Conservation (phyloP, 306 rosid genomes). For the Lathyrus sativus region DNA sequence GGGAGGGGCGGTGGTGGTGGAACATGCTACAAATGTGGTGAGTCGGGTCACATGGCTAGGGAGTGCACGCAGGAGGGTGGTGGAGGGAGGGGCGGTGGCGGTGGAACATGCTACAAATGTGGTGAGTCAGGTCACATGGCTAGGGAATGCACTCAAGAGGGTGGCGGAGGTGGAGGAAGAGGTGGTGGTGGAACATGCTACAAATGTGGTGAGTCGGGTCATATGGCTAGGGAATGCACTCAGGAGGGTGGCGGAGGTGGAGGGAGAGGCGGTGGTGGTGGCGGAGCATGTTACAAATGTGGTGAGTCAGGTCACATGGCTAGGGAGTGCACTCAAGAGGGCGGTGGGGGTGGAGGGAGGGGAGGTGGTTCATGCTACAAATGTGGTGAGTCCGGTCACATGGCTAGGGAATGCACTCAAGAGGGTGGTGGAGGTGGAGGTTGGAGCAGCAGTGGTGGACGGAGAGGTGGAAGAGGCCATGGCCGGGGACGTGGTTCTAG, state of each 20-base stretch:
- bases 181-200: neutral
- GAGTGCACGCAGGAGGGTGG: conserved; percentile 8
- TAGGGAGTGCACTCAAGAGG: conserved; percentile 9
- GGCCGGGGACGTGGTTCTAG: conserved; percentile 23
- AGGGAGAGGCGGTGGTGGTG: neutral
- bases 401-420: conserved; percentile 17
- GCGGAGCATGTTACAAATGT: conserved; percentile 9
- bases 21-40: conserved; percentile 3
- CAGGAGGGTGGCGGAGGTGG: conserved; percentile 11
- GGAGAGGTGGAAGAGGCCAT: neutral
- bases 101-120: conserved; percentile 8
- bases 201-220: conserved; percentile 7
- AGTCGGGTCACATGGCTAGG: conserved; percentile 9
- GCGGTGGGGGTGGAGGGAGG: conserved; percentile 7
- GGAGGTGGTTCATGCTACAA: conserved; percentile 2
- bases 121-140: conserved; percentile 13
- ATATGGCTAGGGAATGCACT: conserved; percentile 3
- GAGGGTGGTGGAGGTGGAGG: conserved; percentile 24
- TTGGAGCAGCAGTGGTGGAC: conserved; percentile 31
- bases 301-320: conserved; percentile 17
- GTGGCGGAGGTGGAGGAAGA: neutral
- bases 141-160: conserved; percentile 10
- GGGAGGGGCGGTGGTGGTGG: conserved; percentile 1
- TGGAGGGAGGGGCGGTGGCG: neutral
- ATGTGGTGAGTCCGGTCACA: conserved; percentile 20